Evolutionary conservation across 352 stramenopile species (phyloP).

Genomic region (Blastocystis sp.): DNA sequence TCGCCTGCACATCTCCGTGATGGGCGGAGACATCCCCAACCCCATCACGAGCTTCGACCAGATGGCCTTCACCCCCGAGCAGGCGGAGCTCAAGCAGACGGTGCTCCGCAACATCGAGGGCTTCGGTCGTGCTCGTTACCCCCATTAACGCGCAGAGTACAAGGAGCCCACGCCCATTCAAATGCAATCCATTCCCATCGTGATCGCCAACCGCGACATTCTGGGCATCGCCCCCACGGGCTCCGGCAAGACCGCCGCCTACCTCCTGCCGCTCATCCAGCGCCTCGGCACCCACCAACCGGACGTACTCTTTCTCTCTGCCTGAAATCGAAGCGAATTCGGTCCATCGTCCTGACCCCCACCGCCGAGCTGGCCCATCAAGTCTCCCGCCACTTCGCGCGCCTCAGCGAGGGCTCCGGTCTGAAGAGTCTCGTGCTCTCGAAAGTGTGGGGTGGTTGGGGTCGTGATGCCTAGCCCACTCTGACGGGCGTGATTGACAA

Average conservation of each 20-base stretch:
- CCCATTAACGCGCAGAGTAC: conserved; percentile 77
- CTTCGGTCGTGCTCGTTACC: conserved; percentile 52
- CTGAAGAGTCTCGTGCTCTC: conserved; percentile 84
- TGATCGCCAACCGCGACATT: conserved; percentile 86
- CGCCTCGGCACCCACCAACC: conserved; percentile 76
- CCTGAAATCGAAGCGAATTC: conserved; percentile 76
- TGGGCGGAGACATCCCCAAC: conserved; percentile 62
- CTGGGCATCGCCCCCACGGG: conserved; percentile 92
- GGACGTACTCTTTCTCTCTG: conserved; percentile 44
- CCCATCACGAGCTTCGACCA: conserved; percentile 68
- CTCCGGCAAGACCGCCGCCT: conserved; percentile 93
- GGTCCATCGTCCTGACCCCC: conserved; percentile 88
- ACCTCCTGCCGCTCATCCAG: conserved; percentile 89
- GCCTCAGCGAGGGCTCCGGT: conserved; percentile 79
- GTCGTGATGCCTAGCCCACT: neutral
- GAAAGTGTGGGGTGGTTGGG: conserved; percentile 83
- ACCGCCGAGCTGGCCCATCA: conserved; percentile 94
- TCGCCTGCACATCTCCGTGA: conserved; percentile 62
- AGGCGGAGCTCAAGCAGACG: neutral
- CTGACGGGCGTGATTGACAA: conserved; percentile 52
- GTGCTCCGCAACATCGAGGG: conserved; percentile 66
- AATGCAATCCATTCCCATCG: conserved; percentile 89
- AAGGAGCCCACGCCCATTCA: conserved; percentile 98
- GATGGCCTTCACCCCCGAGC: conserved; percentile 69
- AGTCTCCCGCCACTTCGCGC: conserved; percentile 89